phyloP scores from a whole-genome alignment of 2,329 filamentous ascomycete species.

The Parastagonospora avenae region DNA sequence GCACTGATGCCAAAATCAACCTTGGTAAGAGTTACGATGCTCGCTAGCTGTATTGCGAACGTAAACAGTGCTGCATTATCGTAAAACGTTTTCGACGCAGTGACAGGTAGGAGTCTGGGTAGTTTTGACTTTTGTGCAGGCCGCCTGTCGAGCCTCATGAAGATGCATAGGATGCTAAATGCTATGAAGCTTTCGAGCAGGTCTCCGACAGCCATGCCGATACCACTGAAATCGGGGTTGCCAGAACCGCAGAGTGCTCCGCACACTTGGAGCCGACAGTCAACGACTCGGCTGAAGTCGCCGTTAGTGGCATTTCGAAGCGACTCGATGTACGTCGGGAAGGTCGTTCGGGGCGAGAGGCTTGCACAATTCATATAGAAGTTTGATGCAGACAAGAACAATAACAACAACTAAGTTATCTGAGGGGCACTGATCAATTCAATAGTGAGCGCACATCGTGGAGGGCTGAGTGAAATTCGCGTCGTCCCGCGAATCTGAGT shows the following conservation, averaged over 20 bases:
- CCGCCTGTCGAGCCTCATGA: background rate
- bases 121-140: background rate
- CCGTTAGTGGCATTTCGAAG: constrained; percentile 12
- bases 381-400: no score
- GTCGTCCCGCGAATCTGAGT: no score
- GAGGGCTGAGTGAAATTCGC: no score
- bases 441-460: no score
- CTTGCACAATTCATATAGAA: background rate
- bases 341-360: constrained; percentile 8
- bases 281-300: constrained; percentile 16
- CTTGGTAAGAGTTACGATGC: constrained; percentile 20
- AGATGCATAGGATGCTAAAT: background rate
- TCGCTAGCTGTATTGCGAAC: constrained; percentile 27
- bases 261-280: constrained; percentile 24
- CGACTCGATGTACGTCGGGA: constrained; percentile 16
- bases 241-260: constrained; percentile 27
- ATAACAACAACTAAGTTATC: no score
- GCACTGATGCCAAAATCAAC: constrained; percentile 25
- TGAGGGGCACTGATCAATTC: no score
- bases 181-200: constrained; percentile 19
- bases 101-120: constrained; percentile 4
- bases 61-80: constrained; percentile 27
- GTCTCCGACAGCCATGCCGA: constrained; percentile 29
- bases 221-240: constrained; percentile 29
- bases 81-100: constrained; percentile 13